Conservation (phyloP, 2,329 filamentous ascomycete species). For the Scytalidium sp. region DNA sequence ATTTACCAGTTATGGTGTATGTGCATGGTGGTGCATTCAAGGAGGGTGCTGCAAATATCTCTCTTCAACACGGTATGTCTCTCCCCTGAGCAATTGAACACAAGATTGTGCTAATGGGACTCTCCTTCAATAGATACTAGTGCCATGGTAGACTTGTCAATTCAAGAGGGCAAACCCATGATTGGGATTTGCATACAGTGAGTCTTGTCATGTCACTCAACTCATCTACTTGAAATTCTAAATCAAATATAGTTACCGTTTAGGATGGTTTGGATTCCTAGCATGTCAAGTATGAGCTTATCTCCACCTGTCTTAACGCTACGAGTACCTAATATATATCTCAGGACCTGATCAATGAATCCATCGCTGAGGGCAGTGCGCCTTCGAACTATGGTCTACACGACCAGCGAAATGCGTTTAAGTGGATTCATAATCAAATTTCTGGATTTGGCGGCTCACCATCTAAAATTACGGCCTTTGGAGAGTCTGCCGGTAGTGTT, state of each 20-base stretch:
- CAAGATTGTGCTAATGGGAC: no score
- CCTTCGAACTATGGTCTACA: slow-evolving; percentile 13
- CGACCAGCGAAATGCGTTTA: slow-evolving; percentile 17
- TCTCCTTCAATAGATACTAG: background rate
- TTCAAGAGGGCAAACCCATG: background rate
- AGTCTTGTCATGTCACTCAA: background rate
- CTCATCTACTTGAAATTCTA: background rate
- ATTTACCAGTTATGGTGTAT: slow-evolving; percentile 20
- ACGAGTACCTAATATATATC: background rate
- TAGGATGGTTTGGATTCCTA: background rate
- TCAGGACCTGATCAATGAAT: background rate
- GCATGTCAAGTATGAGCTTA: background rate
- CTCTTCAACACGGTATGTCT: background rate
- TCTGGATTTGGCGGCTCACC: slow-evolving; percentile 30
- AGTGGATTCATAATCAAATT: slow-evolving; percentile 29
- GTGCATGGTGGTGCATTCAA: background rate
- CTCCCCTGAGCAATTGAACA: no score
- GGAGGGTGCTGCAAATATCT: background rate
- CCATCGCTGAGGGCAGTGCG: background rate
- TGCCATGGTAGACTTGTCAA: background rate
- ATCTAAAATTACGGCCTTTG: slow-evolving; percentile 28
- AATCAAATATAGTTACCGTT: background rate
- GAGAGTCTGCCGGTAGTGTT: slow-evolving; percentile 33
- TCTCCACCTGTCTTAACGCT: background rate
- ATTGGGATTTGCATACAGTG: background rate